phyloP scores from a whole-genome alignment of 2,329 filamentous ascomycete species.

The Apiospora kogelbergensis region DNA sequence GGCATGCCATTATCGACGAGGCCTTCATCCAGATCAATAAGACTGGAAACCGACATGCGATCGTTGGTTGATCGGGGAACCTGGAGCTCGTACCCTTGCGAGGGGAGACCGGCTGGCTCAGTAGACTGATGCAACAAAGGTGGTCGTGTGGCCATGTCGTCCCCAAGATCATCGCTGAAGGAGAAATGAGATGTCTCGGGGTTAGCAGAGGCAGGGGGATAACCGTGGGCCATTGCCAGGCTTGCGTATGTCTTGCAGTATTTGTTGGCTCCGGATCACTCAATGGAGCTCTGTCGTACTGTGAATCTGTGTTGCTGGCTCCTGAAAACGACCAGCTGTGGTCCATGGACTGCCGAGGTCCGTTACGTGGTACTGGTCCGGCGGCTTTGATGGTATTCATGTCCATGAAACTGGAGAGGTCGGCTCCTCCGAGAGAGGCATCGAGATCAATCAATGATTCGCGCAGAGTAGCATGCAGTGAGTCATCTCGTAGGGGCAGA shows the following conservation, averaged over 20 bases:
- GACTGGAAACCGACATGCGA: conserved; percentile 43
- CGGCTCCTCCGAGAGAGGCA: conserved; percentile 55
- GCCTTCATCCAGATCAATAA: conserved; percentile 47
- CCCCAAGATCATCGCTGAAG: conserved; percentile 36
- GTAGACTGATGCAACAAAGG: conserved; percentile 50
- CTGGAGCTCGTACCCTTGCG: conserved; percentile 42
- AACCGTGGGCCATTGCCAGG: conserved; percentile 60
- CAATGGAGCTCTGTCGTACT: conserved; percentile 47
- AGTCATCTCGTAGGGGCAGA: conserved; percentile 59
- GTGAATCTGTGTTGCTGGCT: conserved; percentile 33
- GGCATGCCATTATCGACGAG: conserved; percentile 45
- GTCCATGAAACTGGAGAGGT: conserved; percentile 58
- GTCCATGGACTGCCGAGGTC: conserved; percentile 47
- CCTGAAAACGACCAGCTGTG: conserved; percentile 47
- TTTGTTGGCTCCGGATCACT: conserved; percentile 59
- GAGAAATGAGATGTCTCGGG: conserved; percentile 54
- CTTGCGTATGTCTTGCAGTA: conserved; percentile 50
- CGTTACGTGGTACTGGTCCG: conserved; percentile 22
- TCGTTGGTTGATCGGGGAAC: conserved; percentile 35
- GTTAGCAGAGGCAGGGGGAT: conserved; percentile 53
- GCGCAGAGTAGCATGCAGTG: conserved; percentile 50
- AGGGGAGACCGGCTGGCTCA: conserved; percentile 44
- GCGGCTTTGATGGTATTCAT: conserved; percentile 59
- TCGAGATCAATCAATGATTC: conserved; percentile 67
- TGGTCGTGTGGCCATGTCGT: conserved; percentile 38